These are phyloP conservation scores for Tillandsia leiboldiana DNA, from an alignment of 176 grass and related monocot species.

Conservation along the genomic window DNA sequence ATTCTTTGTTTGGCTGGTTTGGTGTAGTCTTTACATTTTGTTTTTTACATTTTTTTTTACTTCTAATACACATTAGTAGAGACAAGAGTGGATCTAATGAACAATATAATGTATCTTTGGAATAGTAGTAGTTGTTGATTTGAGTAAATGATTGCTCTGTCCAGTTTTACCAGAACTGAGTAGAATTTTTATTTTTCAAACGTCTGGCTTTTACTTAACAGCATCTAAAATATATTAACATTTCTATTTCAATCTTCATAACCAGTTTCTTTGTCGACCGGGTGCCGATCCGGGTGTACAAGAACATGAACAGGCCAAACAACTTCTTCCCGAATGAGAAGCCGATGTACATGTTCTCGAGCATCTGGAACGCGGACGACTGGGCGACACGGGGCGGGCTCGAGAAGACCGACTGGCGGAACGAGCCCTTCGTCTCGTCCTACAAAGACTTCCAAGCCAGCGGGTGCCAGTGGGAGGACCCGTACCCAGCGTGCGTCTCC, in stretches of 20 bases:
- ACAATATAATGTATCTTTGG: no score
- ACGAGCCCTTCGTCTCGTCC: slow-evolving; percentile 71
- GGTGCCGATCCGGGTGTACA: slow-evolving; percentile 71
- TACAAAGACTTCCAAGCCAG: slow-evolving; percentile 88
- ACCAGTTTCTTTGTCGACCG: slow-evolving; percentile 89
- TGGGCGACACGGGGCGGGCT: slow-evolving; percentile 88
- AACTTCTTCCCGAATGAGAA: slow-evolving; percentile 67
- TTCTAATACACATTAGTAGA: no score
- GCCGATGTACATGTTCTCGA: slow-evolving; percentile 97
- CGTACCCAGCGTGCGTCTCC: slow-evolving; percentile 38
- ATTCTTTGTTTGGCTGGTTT: no score
- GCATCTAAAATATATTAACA: neutral
- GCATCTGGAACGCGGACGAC: slow-evolving; percentile 99
- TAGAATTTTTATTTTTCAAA: no score
- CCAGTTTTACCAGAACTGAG: no score
- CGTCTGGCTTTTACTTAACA: neutral
- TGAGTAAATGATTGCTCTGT: no score
- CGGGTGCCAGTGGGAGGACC: slow-evolving; percentile 51
- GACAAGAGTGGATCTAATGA: no score
- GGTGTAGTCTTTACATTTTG: no score
- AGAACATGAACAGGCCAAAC: slow-evolving; percentile 53
- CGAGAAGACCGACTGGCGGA: slow-evolving; percentile 90
- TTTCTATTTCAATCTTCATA: neutral
- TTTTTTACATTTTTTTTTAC: no score
- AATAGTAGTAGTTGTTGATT: no score